Percentiles rank a stretch among this genome's conserved stretches.
Conservation (phyloP, 495 filamentous ascomycete species). For the Penicillium lividum region DNA sequence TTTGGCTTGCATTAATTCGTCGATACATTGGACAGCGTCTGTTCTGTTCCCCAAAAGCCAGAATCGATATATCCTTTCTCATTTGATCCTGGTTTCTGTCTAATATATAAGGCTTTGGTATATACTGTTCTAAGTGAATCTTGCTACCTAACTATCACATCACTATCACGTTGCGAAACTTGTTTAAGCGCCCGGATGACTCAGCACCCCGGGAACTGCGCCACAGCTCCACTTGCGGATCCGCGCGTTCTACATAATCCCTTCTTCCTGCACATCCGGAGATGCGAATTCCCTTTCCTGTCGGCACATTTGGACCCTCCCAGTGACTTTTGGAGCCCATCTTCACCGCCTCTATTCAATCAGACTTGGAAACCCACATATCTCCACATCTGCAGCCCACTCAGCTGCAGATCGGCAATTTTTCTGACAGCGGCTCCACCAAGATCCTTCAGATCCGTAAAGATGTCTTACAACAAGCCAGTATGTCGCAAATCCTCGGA, state of each 20-base stretch:
- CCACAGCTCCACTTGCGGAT: conserved; percentile 22
- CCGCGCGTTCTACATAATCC: conserved; percentile 16
- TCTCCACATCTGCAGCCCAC: background rate
- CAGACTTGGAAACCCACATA: background rate
- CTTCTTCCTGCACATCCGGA: conserved; percentile 1
- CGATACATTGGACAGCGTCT: conserved; percentile 25
- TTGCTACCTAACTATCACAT: background rate
- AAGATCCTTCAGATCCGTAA: background rate
- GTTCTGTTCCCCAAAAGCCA: conserved; percentile 24
- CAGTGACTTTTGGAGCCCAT: background rate
- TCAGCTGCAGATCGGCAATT: conserved; percentile 9
- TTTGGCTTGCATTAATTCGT: conserved; percentile 29
- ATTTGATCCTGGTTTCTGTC: background rate
- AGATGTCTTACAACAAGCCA: conserved; percentile 43
- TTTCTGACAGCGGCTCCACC: conserved; percentile 9
- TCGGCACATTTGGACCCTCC: background rate
- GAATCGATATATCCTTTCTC: conserved; percentile 13
- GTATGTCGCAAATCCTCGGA: conserved; percentile 22
- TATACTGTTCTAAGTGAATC: conserved; percentile 2
- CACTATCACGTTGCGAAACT: background rate
- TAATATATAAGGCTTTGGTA: background rate
- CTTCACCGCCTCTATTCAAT: background rate
- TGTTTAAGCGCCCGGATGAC: conserved; percentile 4
- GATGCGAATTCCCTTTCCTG: background rate
- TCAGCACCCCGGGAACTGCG: conserved; percentile 22